Evolutionary conservation across 768 basidiomycete species (phyloP).

Genomic region (Psilocybe azurescens): DNA sequence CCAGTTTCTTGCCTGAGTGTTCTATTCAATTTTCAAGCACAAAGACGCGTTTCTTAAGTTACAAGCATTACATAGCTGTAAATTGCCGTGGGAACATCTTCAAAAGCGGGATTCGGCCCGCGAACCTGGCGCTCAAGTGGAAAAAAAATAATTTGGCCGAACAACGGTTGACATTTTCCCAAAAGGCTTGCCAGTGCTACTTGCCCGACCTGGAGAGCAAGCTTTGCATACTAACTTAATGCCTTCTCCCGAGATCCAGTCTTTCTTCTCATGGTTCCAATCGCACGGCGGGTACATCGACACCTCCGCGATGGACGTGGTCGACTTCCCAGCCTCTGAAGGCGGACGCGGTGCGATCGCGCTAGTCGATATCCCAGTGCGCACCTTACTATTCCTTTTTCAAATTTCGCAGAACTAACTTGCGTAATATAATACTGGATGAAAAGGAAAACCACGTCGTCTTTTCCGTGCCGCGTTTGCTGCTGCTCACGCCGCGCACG

Average conservation of each 20-base stretch:
- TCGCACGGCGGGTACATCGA: slow-evolving; percentile 57
- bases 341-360: slow-evolving; percentile 81
- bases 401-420: background rate
- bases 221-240: slow-evolving; percentile 5
- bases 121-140: no score
- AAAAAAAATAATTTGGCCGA: no score
- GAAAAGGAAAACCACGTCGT: slow-evolving; percentile 75
- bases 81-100: no score
- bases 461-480: slow-evolving; percentile 79
- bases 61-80: no score
- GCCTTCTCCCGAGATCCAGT: slow-evolving; percentile 22
- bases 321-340: slow-evolving; percentile 49
- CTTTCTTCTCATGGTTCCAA: slow-evolving; percentile 66
- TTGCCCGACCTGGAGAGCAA: background rate
- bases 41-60: no score
- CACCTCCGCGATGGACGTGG: slow-evolving; percentile 46
- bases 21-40: no score
- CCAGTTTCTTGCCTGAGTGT: no score
- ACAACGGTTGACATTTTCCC: no score
- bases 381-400: slow-evolving; percentile 12
- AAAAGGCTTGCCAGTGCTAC: no score
- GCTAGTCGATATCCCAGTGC: slow-evolving; percentile 71
- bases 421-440: slow-evolving; percentile 3
- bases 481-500: slow-evolving; percentile 82
- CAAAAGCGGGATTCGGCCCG: no score